Base-by-base conservation (phyloP, 2,329 filamentous ascomycete genomes). In the Metarhizium anisopliae region DNA sequence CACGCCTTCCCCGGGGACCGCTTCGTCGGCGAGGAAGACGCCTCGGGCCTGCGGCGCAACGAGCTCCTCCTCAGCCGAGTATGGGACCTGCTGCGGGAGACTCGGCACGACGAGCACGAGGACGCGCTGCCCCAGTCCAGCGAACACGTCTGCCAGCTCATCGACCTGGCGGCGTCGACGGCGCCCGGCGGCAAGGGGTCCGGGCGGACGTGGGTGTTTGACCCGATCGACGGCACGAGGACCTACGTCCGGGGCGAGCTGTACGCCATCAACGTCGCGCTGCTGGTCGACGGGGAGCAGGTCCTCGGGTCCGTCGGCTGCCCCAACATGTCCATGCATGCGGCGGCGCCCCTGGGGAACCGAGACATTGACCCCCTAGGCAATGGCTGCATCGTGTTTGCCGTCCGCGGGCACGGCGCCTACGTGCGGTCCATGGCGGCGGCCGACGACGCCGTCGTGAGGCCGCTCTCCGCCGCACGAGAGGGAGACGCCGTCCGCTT, bases 161-260 rank as follows among this genome's bases (percentile, higher is more conserved):
- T 84, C 49, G 80, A 83, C 64, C 72, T 72, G 59, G 81, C 79
- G 57, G 74, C 77, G 35, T 60, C 68, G 20, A 72, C 72, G 29
- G 65, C 64, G 16, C 75, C 72, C 4, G 68, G 63, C 6, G 60
- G 62, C 3, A 54, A 56, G 2, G 63, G 59, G 8, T 60, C 64
- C 2, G 75, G 74, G 7, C 66, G 79, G 14, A 74, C 76, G 8
- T 84, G 81, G 80, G 73, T 84, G 0, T 82, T 84, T 61, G 81
- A 84, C 61, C 81, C 81, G 0, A 83, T 84, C 35, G 81, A 84
- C 59, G 81, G 81, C 7, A 84, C 81, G 2, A 77, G 79, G 67
- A 81, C 79, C 0, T 84, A 80, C 54, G 70, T 84, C 8, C 67
- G 70, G 11, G 75, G 77, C 6, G 70, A 81, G 60, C 74, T 81